phyloP scores from a whole-genome alignment of 2,329 filamentous ascomycete species.

The Endocalyx cinctus region DNA sequence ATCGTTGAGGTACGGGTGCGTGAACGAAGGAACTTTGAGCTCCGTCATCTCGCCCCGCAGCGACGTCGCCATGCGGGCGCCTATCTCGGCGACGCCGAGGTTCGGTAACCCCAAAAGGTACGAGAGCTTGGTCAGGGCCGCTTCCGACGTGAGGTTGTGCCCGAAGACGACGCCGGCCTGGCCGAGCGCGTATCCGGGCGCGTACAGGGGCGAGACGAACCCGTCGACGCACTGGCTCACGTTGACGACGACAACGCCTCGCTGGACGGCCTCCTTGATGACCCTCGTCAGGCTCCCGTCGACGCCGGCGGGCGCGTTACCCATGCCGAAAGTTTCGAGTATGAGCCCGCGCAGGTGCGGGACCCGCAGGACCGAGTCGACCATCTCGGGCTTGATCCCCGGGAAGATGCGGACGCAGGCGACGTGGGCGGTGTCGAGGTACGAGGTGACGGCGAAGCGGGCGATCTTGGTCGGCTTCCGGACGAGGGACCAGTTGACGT shows the following conservation, averaged over 20 bases:
- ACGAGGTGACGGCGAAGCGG: conserved; percentile 68
- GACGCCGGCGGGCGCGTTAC: conserved; percentile 79
- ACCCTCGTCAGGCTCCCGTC: conserved; percentile 77
- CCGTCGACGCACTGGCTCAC: conserved; percentile 83
- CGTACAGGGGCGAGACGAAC: conserved; percentile 74
- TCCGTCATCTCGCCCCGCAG: conserved; percentile 85
- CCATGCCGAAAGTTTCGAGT: conserved; percentile 88
- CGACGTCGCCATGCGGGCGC: conserved; percentile 65
- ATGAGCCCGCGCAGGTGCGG: conserved; percentile 77
- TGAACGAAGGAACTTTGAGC: conserved; percentile 66
- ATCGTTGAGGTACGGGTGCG: conserved; percentile 63
- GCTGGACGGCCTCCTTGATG: conserved; percentile 69
- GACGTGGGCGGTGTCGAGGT: conserved; percentile 81
- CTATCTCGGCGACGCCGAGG: conserved; percentile 61
- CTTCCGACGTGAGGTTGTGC: conserved; percentile 84
- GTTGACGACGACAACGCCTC: conserved; percentile 83
- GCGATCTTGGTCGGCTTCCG: conserved; percentile 69
- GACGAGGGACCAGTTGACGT: conserved; percentile 76
- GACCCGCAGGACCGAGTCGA: conserved; percentile 74
- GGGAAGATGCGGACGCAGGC: conserved; percentile 88
- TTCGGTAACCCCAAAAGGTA: conserved; percentile 71
- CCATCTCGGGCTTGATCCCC: conserved; percentile 89
- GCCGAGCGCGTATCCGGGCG: conserved; percentile 71
- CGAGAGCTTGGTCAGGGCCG: conserved; percentile 83
- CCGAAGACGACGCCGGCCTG: conserved; percentile 85